Conservation (phyloP, 129 eudicot genomes). For the Flaveria linearis region DNA sequence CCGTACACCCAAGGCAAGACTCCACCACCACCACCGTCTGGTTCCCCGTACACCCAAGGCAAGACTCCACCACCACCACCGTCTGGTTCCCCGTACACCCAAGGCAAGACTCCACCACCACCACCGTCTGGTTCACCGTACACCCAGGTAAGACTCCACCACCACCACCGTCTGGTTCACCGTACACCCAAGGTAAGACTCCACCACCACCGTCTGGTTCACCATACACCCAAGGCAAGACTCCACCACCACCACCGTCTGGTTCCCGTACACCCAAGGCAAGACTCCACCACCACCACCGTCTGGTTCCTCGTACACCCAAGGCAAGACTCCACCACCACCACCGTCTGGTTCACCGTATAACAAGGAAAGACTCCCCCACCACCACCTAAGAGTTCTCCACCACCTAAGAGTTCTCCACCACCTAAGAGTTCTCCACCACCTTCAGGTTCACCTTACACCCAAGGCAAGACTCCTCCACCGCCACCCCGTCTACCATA, state of each 20-base stretch:
- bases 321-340: not conserved
- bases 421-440: not conserved
- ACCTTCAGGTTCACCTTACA: not conserved
- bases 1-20: not conserved
- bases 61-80: too few species aligned
- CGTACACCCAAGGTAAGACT: not conserved
- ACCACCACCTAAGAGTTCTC: constrained; percentile 6
- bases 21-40: too few species aligned
- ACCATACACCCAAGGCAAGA: not conserved
- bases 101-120: too few species aligned
- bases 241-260: constrained; percentile 18
- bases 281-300: constrained; percentile 11
- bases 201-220: not conserved
- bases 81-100: too few species aligned
- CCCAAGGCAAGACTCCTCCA: not conserved
- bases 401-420: constrained; percentile 1
- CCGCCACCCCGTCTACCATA: not conserved
- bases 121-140: too few species aligned
- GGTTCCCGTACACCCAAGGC: not conserved
- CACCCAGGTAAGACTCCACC: too few species aligned
- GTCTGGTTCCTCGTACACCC: not conserved
- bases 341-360: not conserved
- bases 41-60: too few species aligned
- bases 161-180: too few species aligned
- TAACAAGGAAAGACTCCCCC: not conserved